Base-by-base conservation (phyloP, 495 filamentous ascomycete species). In the Usnea hakonensis region DNA sequence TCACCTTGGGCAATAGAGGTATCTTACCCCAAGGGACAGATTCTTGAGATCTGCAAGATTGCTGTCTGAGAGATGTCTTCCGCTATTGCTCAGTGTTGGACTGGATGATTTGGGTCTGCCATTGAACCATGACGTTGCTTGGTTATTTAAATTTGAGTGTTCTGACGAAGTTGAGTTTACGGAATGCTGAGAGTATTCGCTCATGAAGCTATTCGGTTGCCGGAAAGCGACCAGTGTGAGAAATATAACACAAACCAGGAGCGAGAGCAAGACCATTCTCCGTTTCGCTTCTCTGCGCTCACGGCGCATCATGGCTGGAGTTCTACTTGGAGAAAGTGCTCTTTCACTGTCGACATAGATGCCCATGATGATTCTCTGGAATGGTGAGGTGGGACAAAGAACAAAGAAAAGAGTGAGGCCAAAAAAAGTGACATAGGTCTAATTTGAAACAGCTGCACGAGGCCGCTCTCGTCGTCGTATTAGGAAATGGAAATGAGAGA, bases 161-260 rank as follows among this genome's bases (percentile, higher is more conserved):
- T 35, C 7, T 55, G 53, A 36, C 3, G 38, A 38, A 10, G 60
- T 48, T 5, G 54, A 30, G 32, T 35, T 56, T 50, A 32, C 14
- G 6, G 40, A 8, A 6, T 19, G 53, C 33, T 50, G 41, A 3
- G 55, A 21, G n/a, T 55, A 43, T 0, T 62, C 55, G 43, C 35
- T 50, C 28, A 62, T 57, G 53, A 62, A 46, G 60, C 52, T 57
- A 36, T 67, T 57, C 16, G 63, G 61, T 19, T 46, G 56, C 50
- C 61, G 62, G 52, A 67, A 67, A 8, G 55, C 65, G 23, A 63
- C 61, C 35, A 64, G 14, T 0, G 61, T 58, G 56, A 64, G 40
- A 32, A 67, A 46, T 3, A 64, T 19, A 19, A 67, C 38, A 28
- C 38, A 35, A 26, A 55, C 65, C 13, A 67, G 38, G 13, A 67